A percentile compares a stretch with the other conserved stretches of the same genome.
phyloP scores from a whole-genome alignment of 2,329 filamentous ascomycete species.

The Lachnum nothofagi region DNA sequence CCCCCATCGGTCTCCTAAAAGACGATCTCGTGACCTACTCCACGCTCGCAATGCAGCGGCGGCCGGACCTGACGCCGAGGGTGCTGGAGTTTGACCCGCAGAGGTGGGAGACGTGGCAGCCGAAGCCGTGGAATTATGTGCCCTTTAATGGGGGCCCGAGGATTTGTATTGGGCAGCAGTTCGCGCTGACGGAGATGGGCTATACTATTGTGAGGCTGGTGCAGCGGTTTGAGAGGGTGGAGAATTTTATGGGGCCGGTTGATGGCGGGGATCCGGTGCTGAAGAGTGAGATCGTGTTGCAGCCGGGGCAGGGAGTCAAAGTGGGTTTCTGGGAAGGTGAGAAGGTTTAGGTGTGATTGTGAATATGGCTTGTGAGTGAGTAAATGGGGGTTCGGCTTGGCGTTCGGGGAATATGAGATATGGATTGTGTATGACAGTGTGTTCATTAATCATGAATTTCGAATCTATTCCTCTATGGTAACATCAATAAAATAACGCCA shows the following conservation, averaged over 20 bases:
- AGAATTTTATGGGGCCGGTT: constrained; percentile 50
- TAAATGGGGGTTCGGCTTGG: too few relatives aligned
- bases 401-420: too few relatives aligned
- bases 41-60: constrained; percentile 68
- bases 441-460: too few relatives aligned
- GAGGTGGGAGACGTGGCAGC: constrained; percentile 60
- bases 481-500: too few relatives aligned
- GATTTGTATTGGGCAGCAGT: constrained; percentile 76
- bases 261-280: constrained; percentile 51
- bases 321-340: constrained; percentile 49
- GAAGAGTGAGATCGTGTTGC: constrained; percentile 56
- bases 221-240: constrained; percentile 63
- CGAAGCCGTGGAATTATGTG: constrained; percentile 65
- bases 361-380: too few relatives aligned
- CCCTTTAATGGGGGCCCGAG: constrained; percentile 71
- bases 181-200: constrained; percentile 70
- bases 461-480: too few relatives aligned
- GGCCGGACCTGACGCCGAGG: constrained; percentile 55
- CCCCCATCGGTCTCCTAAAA: constrained; percentile 62
- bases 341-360: too few relatives aligned
- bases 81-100: constrained; percentile 52
- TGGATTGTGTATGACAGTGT: too few relatives aligned
- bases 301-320: constrained; percentile 53
- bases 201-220: constrained; percentile 69
- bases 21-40: constrained; percentile 63